Evolutionary conservation across 176 grass and related monocot species (phyloP), one percentile per base, ranked within the genome.

Genomic region (Poa pratensis): DNA sequence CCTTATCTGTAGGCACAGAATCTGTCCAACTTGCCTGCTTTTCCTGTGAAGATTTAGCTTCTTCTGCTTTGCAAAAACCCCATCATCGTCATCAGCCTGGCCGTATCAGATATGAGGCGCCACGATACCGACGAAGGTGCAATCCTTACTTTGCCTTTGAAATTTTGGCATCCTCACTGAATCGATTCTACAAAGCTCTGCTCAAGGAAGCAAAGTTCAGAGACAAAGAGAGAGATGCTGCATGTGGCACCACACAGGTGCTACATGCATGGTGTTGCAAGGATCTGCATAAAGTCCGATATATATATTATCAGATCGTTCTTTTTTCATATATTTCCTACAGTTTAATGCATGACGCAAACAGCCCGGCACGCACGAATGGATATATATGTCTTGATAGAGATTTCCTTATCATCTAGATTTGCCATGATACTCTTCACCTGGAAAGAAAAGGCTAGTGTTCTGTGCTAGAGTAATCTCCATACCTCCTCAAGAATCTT

Each of bases 71-170:
- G 80, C 40, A 28, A 48, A 73, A 51, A 46, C 23, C 45, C 22
- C 88, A 84, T 32, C 73, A 22, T 54, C 80, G 72, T 59, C 83
- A 30, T 55, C 61, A 2, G 9, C n/a, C 60, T 76, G 85, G 51
- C 69, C 76, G 83, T 90, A 90, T 90, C 80, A 84, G 39, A 90
- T 84, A 83, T 87, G 80, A 69, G 75, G 75, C 59, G 18, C 20
- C 39, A 68, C 13, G 76, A 79, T 90, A 85, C 88, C 84, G 67
- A 61, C 76, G 76, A 61, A 60, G 81, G 18, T 84, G 85, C 80
- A 80, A 80, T 76, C 39, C 49, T 81, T 79, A 58, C 80, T 80
- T 90, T 88, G 83, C 55, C 79, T 88, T 87, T 73, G 19, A 83
- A 32, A 32, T 1, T 32, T 32, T 32, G 30, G 3, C 78, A 60